phyloP scores from a whole-genome alignment of 2,329 filamentous ascomycete species.

The Pezicula radicicola region DNA sequence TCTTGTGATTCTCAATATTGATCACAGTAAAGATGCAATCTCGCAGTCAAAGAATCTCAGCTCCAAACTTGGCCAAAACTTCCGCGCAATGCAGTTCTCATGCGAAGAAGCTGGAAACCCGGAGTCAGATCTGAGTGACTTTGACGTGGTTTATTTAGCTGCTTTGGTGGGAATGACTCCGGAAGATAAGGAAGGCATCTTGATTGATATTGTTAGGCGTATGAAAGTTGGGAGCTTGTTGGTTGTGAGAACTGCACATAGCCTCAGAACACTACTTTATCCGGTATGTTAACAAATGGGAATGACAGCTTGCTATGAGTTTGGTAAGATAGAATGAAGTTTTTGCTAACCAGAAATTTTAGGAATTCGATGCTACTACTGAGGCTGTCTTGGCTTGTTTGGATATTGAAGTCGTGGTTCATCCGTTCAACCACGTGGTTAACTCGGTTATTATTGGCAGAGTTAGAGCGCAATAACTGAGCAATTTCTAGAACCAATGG shows the following conservation, averaged over 20 bases:
- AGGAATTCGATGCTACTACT: slow-evolving; percentile 37
- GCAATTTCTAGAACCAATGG: no score
- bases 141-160: slow-evolving; percentile 47
- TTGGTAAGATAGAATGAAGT: not conserved
- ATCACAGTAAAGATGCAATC: slow-evolving; percentile 35
- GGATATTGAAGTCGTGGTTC: slow-evolving; percentile 39
- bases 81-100: slow-evolving; percentile 33
- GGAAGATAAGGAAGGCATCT: slow-evolving; percentile 37
- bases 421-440: slow-evolving; percentile 46
- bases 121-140: slow-evolving; percentile 22
- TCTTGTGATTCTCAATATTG: slow-evolving; percentile 36
- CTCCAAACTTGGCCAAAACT: slow-evolving; percentile 25
- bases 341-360: not conserved
- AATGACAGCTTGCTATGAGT: not conserved
- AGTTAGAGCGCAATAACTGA: slow-evolving; percentile 8
- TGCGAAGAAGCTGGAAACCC: slow-evolving; percentile 30
- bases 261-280: slow-evolving; percentile 43
- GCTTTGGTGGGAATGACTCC: slow-evolving; percentile 43
- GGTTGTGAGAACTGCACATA: slow-evolving; percentile 42
- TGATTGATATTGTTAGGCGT: slow-evolving; percentile 31
- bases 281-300: slow-evolving; percentile 31
- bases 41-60: slow-evolving; percentile 28
- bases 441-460: slow-evolving; percentile 43
- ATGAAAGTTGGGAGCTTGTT: slow-evolving; percentile 41
- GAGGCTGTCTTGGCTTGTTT: slow-evolving; percentile 29